Percentiles rank a stretch among this genome's conserved stretches.
phyloP scores from a whole-genome alignment of 1,139 yeast species.

The Kluyveromyces marxianus region DNA sequence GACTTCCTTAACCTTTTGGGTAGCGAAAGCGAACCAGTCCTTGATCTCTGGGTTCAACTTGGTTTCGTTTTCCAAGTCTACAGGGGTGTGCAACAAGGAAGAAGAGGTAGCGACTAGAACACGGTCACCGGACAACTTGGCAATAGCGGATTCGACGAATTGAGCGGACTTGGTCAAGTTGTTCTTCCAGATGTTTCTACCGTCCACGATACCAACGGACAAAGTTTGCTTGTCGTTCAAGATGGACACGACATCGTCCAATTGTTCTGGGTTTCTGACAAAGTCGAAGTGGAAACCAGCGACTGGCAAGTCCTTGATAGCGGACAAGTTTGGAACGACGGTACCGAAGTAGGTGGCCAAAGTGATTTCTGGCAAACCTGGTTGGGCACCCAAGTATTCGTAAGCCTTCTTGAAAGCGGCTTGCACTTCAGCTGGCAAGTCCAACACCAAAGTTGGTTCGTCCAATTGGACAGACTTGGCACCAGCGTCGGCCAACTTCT shows the following conservation, averaged over 20 bases:
- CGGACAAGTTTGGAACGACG: conserved; percentile 89
- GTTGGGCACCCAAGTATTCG: conserved; percentile 38
- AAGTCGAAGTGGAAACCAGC: conserved; percentile 96
- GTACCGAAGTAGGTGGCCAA: conserved; percentile 96
- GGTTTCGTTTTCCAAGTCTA: conserved; percentile 84
- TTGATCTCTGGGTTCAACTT: conserved; percentile 85
- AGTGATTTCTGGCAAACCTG: conserved; percentile 68
- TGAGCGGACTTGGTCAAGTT: conserved; percentile 81
- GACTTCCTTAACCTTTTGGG: conserved; percentile 90
- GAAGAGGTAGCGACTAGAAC: conserved; percentile 92
- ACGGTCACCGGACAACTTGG: conserved; percentile 79
- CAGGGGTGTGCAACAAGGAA: conserved; percentile 96
- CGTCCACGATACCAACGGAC: conserved; percentile 96
- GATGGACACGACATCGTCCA: conserved; percentile 68
- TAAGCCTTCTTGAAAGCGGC: conserved; percentile 83
- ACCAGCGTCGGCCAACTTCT: conserved; percentile 88
- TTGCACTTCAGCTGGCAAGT: conserved; percentile 78
- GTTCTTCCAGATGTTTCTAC: conserved; percentile 99
- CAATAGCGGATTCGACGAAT: conserved; percentile 73
- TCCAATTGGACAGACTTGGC: conserved; percentile 93
- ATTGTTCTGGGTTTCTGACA: conserved; percentile 94
- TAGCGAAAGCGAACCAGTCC: conserved; percentile 98
- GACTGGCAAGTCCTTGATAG: conserved; percentile 85
- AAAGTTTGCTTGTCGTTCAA: conserved; percentile 63
- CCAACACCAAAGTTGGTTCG: conserved; percentile 94